Evolutionary conservation across 106 monocot genomes (phyloP), one percentile per base, ranked within the genome.

Genomic region (Gastrodia elata): DNA sequence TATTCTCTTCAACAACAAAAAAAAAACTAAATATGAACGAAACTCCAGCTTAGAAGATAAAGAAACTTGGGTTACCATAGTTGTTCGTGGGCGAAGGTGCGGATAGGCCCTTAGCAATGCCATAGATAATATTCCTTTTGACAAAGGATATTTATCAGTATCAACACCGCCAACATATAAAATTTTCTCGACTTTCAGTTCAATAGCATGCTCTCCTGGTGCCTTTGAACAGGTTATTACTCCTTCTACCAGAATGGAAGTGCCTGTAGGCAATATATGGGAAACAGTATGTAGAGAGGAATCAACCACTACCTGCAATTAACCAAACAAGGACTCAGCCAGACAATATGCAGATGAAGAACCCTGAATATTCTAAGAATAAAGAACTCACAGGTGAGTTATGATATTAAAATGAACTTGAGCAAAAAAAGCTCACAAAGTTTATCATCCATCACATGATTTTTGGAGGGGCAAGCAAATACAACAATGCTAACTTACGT

Each of bases 241-340:
- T 2, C 94, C 94, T 83, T 91, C 83, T 0, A 89, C 86, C 72
- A 91, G 69, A 78, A 94, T 77, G 2, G 84, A 91, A 78, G 79
- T 77, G n/a, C 94, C 94, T 39, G 74, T 41, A 0, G 82, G 33
- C 6, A 80, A 82, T 15, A 85, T 77, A 78, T 85, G 81, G 55
- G 70, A 75, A 52, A 89, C 68, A 24, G 79, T 82, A 39, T 65
- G 74, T n/a, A 85, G 56, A 8, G 83, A 84, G 9, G 88, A 80
- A 41, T 87, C 83, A 20, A 91, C 58, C 0, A 83, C 59, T 68
- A 94, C 64, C 91, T 94, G 81, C 67, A 80, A 75, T 18, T 32
- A 32, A 32, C 32, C n/a, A 61, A 32, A 61, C 11, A 61, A 61
- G 32, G 6, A n/a, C n/a, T 27, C 30, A 32, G 14, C 20, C 61